Conservation (phyloP, 805 yeast species). For the Yarrowia alimentaria region DNA sequence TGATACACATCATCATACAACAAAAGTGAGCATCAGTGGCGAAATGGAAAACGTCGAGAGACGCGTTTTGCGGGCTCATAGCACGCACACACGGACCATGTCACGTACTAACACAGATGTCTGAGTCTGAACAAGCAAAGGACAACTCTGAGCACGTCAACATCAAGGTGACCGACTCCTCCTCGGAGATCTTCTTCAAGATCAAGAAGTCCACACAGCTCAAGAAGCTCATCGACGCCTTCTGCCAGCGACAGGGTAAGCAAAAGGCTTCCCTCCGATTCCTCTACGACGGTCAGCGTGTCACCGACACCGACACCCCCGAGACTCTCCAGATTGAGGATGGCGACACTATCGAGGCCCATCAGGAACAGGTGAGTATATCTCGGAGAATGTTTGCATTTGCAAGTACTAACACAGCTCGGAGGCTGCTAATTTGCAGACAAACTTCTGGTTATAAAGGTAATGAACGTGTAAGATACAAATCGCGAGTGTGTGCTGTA, state of each 20-base stretch:
- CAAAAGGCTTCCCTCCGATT: constrained; percentile 78
- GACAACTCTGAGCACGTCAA: constrained; percentile 76
- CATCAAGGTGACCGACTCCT: constrained; percentile 90
- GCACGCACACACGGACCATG: too few species aligned
- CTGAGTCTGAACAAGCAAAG: constrained; percentile 42
- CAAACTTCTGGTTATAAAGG: not conserved
- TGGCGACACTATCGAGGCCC: constrained; percentile 95
- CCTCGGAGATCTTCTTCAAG: constrained; percentile 92
- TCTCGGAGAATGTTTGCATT: too few species aligned
- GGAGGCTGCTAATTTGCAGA: constrained; percentile 8
- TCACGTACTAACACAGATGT: constrained; percentile 22
- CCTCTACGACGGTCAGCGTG: constrained; percentile 89
- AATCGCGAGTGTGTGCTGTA: too few species aligned
- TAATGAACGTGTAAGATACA: too few species aligned
- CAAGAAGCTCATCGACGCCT: constrained; percentile 94
- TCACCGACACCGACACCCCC: constrained; percentile 86
- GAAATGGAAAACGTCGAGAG: not conserved
- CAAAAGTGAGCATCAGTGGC: constrained; percentile 18
- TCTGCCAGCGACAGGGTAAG: constrained; percentile 96
- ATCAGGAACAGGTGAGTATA: constrained; percentile 75
- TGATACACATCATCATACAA: not conserved
- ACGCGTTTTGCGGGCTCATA: not conserved
- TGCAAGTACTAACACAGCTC: constrained; percentile 6
- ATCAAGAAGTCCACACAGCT: constrained; percentile 90
- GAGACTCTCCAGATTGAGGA: constrained; percentile 86